These are phyloP conservation scores for Candida xyloterini DNA, from an alignment of 805 yeast genomes.

Conservation along the genomic window DNA sequence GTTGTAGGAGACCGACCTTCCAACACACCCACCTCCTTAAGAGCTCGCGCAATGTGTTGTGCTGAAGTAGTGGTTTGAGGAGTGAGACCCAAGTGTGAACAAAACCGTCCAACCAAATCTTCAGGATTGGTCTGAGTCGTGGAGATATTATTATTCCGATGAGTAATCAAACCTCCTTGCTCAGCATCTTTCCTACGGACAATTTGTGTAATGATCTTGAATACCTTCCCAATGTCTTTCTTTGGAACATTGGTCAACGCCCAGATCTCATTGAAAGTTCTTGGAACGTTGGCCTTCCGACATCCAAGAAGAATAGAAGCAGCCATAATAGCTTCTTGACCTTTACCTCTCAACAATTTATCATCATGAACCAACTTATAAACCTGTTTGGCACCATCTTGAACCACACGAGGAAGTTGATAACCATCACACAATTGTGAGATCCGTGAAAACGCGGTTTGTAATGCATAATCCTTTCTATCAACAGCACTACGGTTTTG, in stretches of 20 bases:
- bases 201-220: conserved; percentile 69
- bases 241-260: conserved; percentile 91
- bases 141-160: conserved; percentile 48
- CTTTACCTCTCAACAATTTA: conserved; percentile 79
- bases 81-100: conserved; percentile 87
- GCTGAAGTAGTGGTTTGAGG: conserved; percentile 89
- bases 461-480: conserved; percentile 80
- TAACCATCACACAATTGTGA: conserved; percentile 97
- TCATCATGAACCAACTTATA: conserved; percentile 89
- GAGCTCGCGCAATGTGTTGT: conserved; percentile 84
- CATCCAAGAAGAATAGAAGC: conserved; percentile 95
- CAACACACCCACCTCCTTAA: conserved; percentile 87
- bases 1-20: conserved; percentile 98
- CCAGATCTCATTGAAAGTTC: conserved; percentile 95
- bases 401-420: conserved; percentile 90
- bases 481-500: conserved; percentile 85
- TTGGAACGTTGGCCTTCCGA: conserved; percentile 87
- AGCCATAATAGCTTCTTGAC: conserved; percentile 93
- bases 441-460: conserved; percentile 85
- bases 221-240: conserved; percentile 90
- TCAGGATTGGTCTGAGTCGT: conserved; percentile 90
- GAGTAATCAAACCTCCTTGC: conserved; percentile 40
- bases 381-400: conserved; percentile 96
- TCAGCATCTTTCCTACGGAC: conserved; percentile 54
- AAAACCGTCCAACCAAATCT: conserved; percentile 91